Percentiles rank a stretch among this genome's conserved stretches.
Evolutionary conservation across 805 yeast species (phyloP).

Genomic region (Yamadazyma phyllophila): DNA sequence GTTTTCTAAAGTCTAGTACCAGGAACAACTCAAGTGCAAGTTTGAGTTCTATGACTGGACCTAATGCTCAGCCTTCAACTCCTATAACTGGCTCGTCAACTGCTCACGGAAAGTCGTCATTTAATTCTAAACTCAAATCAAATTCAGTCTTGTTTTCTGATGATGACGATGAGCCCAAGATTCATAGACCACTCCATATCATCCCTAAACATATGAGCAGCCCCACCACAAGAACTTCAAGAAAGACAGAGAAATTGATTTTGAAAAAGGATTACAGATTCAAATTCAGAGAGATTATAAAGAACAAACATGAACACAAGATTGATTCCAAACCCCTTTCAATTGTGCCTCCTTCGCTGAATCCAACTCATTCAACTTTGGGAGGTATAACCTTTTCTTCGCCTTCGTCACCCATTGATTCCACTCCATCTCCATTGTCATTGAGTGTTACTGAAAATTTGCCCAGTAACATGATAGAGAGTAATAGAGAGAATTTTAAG

Average conservation of each 20-base stretch:
- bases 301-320: neutral
- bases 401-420: conserved; percentile 12
- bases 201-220: conserved; percentile 15
- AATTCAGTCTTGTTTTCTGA: conserved; percentile 28
- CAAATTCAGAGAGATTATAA: conserved; percentile 16
- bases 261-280: conserved; percentile 25
- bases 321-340: neutral
- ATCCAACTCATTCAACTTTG: neutral
- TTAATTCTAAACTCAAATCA: conserved; percentile 8
- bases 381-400: conserved; percentile 2
- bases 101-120: neutral
- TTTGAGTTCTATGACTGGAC: conserved; percentile 13
- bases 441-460: conserved; percentile 11
- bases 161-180: conserved; percentile 29
- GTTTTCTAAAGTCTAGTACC: conserved; percentile 21
- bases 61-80: neutral
- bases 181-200: conserved; percentile 8
- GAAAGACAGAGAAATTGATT: conserved; percentile 10
- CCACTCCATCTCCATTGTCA: conserved; percentile 27
- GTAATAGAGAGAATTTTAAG: conserved; percentile 5
- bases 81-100: neutral
- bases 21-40: conserved; percentile 34
- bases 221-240: conserved; percentile 15
- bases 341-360: neutral
- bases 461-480: conserved; percentile 7